Evolutionary conservation across 2,329 filamentous ascomycete genomes (phyloP), one percentile per base, ranked within the genome.

Genomic region (Neofusicoccum parvum): DNA sequence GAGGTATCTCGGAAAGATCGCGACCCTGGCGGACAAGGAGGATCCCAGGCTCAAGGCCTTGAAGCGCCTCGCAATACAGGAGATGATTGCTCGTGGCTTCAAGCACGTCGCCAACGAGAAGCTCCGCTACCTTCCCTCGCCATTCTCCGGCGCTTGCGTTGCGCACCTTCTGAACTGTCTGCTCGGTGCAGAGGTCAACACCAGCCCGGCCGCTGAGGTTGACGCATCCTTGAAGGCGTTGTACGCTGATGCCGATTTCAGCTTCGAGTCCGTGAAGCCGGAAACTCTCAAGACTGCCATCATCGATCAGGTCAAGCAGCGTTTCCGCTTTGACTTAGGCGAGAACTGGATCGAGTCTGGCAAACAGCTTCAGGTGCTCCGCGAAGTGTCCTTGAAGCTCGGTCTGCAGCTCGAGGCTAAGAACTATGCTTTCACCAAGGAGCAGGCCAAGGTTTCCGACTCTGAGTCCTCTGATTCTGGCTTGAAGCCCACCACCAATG

Each of bases 81-180:
- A 99, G 79, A 98, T 98, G 90, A 86, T 98, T 69, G 86, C 92
- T n/a, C 89, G 95, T 81, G 89, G 91, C 5, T 97, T 98, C 86
- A 99, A 99, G 86, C 94, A 99, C 79, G 84, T 95, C 68, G 86
- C 90, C 65, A 89, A 92, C 76, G 86, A 86, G 71, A 91, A 96
- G 76, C 83, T 99, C 68, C 89, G 90, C 69, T 87, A 91, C 68
- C 80, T 97, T 20, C 92, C 95, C 23, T 85, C 90, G 68, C 88
- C 92, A 14, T 89, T 98, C 68, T 88, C 90, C n/a, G 86, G 92
- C 56, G 83, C 91, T 67, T 94, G 91, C 76, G 81, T 94, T 67
- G 85, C 94, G 6, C 95, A 99, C 76, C 83, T 99, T 59, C 85
- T 99, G 70, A 99, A 99, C 83, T 99, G 95, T 79, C 83, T 99